These are phyloP conservation scores for Metroxylon sagu DNA, from an alignment of 176 grass and related monocot species.

Conservation along the genomic window DNA sequence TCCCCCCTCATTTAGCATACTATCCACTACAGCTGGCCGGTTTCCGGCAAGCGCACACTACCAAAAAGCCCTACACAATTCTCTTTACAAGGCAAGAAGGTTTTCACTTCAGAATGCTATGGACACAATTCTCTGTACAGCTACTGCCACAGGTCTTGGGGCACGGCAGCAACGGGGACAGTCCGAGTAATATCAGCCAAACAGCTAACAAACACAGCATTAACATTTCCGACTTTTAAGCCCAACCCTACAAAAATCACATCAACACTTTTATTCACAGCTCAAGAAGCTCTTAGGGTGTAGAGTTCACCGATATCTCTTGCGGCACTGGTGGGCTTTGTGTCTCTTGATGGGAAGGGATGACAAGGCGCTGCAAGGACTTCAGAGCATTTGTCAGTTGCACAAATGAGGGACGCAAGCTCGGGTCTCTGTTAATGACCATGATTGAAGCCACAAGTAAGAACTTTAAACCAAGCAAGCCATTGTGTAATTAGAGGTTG, in stretches of 20 bases:
- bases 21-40: constrained; percentile 31
- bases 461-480: background rate
- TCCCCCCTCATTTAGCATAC: background rate
- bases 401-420: constrained; percentile 71
- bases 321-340: constrained; percentile 56
- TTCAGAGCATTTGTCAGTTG: constrained; percentile 69
- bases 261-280: constrained; percentile 29
- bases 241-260: constrained; percentile 13
- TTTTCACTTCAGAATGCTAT: constrained; percentile 25
- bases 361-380: constrained; percentile 67
- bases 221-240: constrained; percentile 32
- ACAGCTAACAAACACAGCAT: constrained; percentile 27
- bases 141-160: constrained; percentile 14
- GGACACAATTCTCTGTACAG: constrained; percentile 36
- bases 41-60: constrained; percentile 48
- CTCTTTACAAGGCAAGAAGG: constrained; percentile 6
- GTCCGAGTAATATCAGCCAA: constrained; percentile 20
- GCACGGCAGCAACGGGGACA: constrained; percentile 28
- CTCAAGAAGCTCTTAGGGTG: constrained; percentile 34
- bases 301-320: constrained; percentile 88
- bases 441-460: background rate
- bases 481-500: background rate
- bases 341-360: constrained; percentile 53
- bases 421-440: constrained; percentile 55
- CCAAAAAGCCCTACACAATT: constrained; percentile 1